phyloP scores from a whole-genome alignment of 2,329 filamentous ascomycete species.

The Colletotrichum navitas region DNA sequence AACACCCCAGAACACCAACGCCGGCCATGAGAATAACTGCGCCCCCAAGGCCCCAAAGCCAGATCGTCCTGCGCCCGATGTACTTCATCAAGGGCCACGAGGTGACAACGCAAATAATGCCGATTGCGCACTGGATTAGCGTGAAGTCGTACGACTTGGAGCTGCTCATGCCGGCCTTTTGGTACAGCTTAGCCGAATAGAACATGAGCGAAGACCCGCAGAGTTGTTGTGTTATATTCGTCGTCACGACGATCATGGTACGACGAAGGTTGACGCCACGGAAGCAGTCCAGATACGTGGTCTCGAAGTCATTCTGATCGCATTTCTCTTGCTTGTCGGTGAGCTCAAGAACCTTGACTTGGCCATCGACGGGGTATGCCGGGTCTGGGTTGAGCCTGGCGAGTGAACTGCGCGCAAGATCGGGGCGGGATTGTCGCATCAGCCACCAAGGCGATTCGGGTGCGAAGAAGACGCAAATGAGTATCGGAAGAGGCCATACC shows the following conservation, averaged over 20 bases:
- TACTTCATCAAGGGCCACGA: slow-evolving; percentile 58
- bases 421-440: slow-evolving; percentile 49
- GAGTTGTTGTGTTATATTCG: slow-evolving; percentile 66
- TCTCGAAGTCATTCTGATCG: slow-evolving; percentile 32
- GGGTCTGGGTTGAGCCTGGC: slow-evolving; percentile 47
- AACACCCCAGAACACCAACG: slow-evolving; percentile 50
- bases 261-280: slow-evolving; percentile 50
- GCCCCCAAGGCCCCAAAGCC: slow-evolving; percentile 54
- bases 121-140: slow-evolving; percentile 55
- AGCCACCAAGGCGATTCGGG: slow-evolving; percentile 58
- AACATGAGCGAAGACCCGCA: slow-evolving; percentile 65
- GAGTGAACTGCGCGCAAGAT: slow-evolving; percentile 49
- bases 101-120: slow-evolving; percentile 57
- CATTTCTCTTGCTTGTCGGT: slow-evolving; percentile 52
- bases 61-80: slow-evolving; percentile 58
- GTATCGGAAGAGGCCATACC: slow-evolving; percentile 52
- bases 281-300: slow-evolving; percentile 53
- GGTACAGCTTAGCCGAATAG: slow-evolving; percentile 65
- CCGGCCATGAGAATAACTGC: slow-evolving; percentile 54
- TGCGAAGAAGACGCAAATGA: slow-evolving; percentile 50
- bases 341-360: slow-evolving; percentile 53
- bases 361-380: slow-evolving; percentile 49
- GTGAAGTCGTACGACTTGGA: slow-evolving; percentile 60
- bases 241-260: slow-evolving; percentile 59
- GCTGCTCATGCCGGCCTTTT: slow-evolving; percentile 60